Conservation (phyloP, 805 yeast species). For the Candida ascalaphidarum region DNA sequence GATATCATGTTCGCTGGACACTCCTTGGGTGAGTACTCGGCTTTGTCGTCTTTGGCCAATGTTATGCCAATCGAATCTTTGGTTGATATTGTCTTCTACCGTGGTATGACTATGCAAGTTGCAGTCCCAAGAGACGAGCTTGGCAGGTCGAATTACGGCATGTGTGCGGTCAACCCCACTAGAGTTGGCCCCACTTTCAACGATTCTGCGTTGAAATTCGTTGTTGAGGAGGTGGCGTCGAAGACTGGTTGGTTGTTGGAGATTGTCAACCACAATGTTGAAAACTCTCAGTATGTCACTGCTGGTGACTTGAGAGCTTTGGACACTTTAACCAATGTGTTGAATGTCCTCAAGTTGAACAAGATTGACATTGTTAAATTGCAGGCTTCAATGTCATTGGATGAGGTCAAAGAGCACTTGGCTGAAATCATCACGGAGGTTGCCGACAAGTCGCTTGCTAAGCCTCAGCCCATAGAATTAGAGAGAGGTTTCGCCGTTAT, state of each 20-base stretch:
- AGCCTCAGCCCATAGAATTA: conserved; percentile 94
- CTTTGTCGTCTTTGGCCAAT: conserved; percentile 92
- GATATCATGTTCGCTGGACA: conserved; percentile 98
- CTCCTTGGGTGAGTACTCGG: conserved; percentile 98
- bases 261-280: conserved; percentile 97
- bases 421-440: conserved; percentile 83
- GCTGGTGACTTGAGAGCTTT: conserved; percentile 97
- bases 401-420: conserved; percentile 83
- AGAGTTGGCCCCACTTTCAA: conserved; percentile 82
- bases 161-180: conserved; percentile 97
- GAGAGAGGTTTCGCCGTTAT: conserved; percentile 98
- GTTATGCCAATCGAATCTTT: conserved; percentile 97
- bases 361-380: conserved; percentile 88
- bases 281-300: conserved; percentile 95
- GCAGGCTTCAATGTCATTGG: conserved; percentile 73
- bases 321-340: conserved; percentile 86
- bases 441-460: conserved; percentile 69
- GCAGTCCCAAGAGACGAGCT: conserved; percentile 95
- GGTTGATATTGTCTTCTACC: conserved; percentile 96
- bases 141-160: conserved; percentile 98
- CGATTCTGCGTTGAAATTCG: conserved; percentile 91
- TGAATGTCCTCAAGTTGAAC: conserved; percentile 88
- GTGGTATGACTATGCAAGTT: conserved; percentile 99
- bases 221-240: conserved; percentile 77
- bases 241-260: conserved; percentile 92